These are phyloP conservation scores for Musa acuminata DNA, from an alignment of 176 grass and related monocot species.

Conservation along the genomic window DNA sequence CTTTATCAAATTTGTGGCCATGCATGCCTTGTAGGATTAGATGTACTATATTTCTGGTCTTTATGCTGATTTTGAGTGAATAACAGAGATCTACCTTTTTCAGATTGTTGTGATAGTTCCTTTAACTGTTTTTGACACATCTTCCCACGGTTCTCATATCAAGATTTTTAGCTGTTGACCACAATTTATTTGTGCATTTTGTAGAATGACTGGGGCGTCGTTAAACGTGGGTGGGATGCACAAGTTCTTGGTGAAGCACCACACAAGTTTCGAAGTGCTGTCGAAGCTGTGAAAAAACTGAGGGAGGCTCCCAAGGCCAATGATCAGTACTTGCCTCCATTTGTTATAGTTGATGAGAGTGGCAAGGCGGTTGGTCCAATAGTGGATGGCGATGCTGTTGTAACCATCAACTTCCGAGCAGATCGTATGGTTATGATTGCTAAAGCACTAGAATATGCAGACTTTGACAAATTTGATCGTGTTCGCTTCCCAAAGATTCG, in stretches of 20 bases:
- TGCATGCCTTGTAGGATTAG: no score
- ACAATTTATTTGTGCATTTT: not conserved
- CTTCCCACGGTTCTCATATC: no score
- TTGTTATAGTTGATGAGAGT: constrained; percentile 83
- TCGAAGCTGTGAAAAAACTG: constrained; percentile 87
- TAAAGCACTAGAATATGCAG: constrained; percentile 71
- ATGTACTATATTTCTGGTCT: no score
- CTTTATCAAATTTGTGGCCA: no score
- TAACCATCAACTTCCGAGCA: constrained; percentile 85
- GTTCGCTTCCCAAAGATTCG: constrained; percentile 70
- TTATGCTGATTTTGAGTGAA: no score
- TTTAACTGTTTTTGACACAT: no score
- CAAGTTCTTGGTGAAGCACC: constrained; percentile 95
- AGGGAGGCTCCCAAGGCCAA: constrained; percentile 53
- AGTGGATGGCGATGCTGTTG: constrained; percentile 82
- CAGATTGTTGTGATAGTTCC: no score
- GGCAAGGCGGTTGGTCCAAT: constrained; percentile 75
- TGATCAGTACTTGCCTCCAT: constrained; percentile 83
- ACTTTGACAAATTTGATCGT: constrained; percentile 88
- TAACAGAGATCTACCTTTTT: no score
- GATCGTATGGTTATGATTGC: constrained; percentile 95
- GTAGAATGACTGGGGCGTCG: constrained; percentile 87
- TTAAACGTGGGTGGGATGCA: constrained; percentile 94
- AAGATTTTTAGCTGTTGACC: not conserved
- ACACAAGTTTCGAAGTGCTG: constrained; percentile 56